Evolutionary conservation across 768 basidiomycete genomes (phyloP).

Genomic region (Amyloporia xantha): DNA sequence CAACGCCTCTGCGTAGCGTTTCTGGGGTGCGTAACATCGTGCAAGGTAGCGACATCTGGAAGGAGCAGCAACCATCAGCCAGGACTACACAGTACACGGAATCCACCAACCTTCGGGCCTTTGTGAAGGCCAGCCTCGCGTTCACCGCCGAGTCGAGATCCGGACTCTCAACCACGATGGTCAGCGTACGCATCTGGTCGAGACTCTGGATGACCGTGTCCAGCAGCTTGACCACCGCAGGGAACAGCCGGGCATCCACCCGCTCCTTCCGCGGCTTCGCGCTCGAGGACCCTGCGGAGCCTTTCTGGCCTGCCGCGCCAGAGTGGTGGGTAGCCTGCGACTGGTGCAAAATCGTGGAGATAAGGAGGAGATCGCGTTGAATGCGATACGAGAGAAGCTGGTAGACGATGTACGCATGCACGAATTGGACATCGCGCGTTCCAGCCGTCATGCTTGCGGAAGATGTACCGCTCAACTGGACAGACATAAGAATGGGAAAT

Average conservation of each 20-base stretch:
- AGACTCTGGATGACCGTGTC: slow-evolving; percentile 84
- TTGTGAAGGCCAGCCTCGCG: slow-evolving; percentile 64
- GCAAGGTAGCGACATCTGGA: slow-evolving; percentile 78
- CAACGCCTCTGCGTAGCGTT: slow-evolving; percentile 68
- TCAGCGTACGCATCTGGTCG: slow-evolving; percentile 75
- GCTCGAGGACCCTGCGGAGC: slow-evolving; percentile 8
- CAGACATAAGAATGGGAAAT: slow-evolving; percentile 2
- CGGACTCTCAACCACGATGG: slow-evolving; percentile 82
- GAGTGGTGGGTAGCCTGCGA: slow-evolving; percentile 20
- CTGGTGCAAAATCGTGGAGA: slow-evolving; percentile 49
- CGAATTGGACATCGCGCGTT: slow-evolving; percentile 70
- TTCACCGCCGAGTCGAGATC: slow-evolving; percentile 78
- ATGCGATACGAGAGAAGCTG: slow-evolving; percentile 84
- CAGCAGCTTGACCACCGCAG: slow-evolving; percentile 81
- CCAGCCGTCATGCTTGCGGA: slow-evolving; percentile 34
- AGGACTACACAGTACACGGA: background rate
- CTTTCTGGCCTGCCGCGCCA: slow-evolving; percentile 18
- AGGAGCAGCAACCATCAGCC: too few relatives aligned
- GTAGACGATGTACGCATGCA: slow-evolving; percentile 83
- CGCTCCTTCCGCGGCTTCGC: slow-evolving; percentile 34
- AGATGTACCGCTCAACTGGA: slow-evolving; percentile 36
- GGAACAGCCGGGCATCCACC: slow-evolving; percentile 71
- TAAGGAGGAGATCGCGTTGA: slow-evolving; percentile 80
- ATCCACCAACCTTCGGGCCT: slow-evolving; percentile 56
- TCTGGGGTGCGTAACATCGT: slow-evolving; percentile 62